Evolutionary conservation across 2,329 filamentous ascomycete genomes (phyloP), one percentile per base, ranked within the genome.

Genomic region (Talaromyces marneffei): DNA sequence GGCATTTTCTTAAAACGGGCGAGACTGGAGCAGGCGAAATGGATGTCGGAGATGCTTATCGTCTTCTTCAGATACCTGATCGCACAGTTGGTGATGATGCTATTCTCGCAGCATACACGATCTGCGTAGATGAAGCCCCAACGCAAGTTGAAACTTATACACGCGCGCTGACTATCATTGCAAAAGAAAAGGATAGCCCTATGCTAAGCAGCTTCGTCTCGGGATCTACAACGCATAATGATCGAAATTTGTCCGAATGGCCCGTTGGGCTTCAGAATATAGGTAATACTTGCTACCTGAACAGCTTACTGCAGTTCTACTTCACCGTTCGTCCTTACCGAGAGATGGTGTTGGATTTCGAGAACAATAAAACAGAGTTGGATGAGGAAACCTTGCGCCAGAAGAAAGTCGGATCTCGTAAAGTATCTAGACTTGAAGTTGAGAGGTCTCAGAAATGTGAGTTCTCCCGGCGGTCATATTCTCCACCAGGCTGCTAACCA

Each of bases 251-350:
- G 62, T 74, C 76, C 52, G 79, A 84, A 31, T 86, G 90, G 74
- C 94, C 94, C 0, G 90, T 96, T 23, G 94, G 94, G 0, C 82
- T 97, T 5, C 84, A 87, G 65, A 99, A 97, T 68, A 96, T 97
- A 61, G 92, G 94, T 62, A 99, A 99, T 70, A 99, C 95, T 0
- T 99, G 94, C 74, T 99, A 99, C 70, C 82, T 99, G 59, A 99
- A 99, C 79, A 97, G 93, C 75, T 83, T 99, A 54, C 81, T 99
- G 9, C 94, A 99, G 60, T 97, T 96, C 71, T 89, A 97, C 66
- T 97, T 96, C 72, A 95, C 92, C 0, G 85, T 97, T 60, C 88
- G 87, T 64, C 87, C 90, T 2, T 81, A 97, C 31, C 85, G 93
- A 55, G 83, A 94, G 4, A 84, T 97, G 65, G 87, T 97, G 2